Percentiles rank a stretch among this genome's conserved stretches.
Evolutionary conservation across 78 protist species (phyloP).

Genomic region (Dictyostelium brefeldianum): DNA sequence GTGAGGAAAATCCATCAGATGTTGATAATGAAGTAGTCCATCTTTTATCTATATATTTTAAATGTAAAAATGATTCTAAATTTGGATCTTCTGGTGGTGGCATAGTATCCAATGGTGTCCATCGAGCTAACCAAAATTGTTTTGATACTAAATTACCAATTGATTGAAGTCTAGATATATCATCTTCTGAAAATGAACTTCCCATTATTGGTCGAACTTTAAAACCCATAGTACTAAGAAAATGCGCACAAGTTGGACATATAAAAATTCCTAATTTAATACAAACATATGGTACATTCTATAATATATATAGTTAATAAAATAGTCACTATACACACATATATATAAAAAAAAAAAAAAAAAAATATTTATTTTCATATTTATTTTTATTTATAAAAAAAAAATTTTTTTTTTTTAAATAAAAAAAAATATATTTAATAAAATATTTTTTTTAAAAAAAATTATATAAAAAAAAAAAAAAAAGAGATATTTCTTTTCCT

Average conservation of each 20-base stretch:
- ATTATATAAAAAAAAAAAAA: neutral
- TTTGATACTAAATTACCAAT: conserved; percentile 76
- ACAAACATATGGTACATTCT: conserved; percentile 81
- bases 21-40: conserved; percentile 47
- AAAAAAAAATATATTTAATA: neutral
- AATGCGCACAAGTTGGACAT: conserved; percentile 81
- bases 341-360: conserved; percentile 15
- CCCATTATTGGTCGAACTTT: conserved; percentile 78
- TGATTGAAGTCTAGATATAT: conserved; percentile 59
- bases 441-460: neutral
- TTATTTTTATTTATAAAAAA: too few relatives aligned
- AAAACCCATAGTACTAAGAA: conserved; percentile 27
- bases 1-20: conserved; percentile 31
- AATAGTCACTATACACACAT: too few relatives aligned
- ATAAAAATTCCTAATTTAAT: conserved; percentile 62
- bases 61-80: conserved; percentile 42
- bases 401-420: too few relatives aligned
- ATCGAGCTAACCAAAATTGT: conserved; percentile 77
- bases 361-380: neutral
- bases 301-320: neutral
- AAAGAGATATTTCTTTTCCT: neutral
- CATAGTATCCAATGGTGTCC: conserved; percentile 63
- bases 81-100: conserved; percentile 73
- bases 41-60: conserved; percentile 76
- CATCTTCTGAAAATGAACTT: conserved; percentile 60